Evolutionary conservation across 2,329 filamentous ascomycete species (phyloP).

Genomic region (Fusarium tupiense): DNA sequence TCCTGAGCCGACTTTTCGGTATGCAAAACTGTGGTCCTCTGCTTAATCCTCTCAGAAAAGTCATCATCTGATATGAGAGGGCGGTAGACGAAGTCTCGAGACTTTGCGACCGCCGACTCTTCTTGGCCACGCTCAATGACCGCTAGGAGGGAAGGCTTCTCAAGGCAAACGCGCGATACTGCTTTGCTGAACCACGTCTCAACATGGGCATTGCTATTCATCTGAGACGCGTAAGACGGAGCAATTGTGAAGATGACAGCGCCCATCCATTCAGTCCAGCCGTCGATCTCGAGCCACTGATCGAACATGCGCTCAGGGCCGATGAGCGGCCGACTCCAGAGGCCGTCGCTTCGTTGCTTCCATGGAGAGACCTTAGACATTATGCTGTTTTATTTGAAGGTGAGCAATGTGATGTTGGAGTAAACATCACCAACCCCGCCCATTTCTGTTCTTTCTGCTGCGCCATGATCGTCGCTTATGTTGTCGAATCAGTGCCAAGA

Average conservation of each 20-base stretch:
- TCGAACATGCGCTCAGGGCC: slow-evolving; percentile 5
- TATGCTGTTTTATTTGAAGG: not conserved
- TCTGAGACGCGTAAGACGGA: not conserved
- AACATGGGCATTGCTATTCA: not conserved
- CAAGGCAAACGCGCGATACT: not conserved
- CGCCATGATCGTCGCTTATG: not conserved
- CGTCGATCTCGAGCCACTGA: slow-evolving; percentile 4
- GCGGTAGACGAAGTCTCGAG: not conserved
- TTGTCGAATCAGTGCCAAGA: not conserved
- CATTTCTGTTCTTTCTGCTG: not conserved
- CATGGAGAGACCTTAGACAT: not conserved
- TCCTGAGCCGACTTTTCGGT: not conserved
- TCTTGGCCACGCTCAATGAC: not conserved
- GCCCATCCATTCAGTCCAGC: not conserved
- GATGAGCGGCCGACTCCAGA: not conserved
- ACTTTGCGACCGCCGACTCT: not conserved
- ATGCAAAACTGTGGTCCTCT: not conserved
- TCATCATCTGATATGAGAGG: not conserved
- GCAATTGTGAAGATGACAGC: not conserved
- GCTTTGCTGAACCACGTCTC: not conserved
- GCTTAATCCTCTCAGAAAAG: not conserved
- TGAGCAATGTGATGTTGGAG: not conserved
- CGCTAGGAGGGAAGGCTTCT: not conserved
- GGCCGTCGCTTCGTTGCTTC: not conserved
- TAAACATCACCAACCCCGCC: not conserved